Percentiles rank a stretch among this genome's conserved stretches.
phyloP scores from a whole-genome alignment of 208 protist genomes.

The Entamoeba moshkovskii region DNA sequence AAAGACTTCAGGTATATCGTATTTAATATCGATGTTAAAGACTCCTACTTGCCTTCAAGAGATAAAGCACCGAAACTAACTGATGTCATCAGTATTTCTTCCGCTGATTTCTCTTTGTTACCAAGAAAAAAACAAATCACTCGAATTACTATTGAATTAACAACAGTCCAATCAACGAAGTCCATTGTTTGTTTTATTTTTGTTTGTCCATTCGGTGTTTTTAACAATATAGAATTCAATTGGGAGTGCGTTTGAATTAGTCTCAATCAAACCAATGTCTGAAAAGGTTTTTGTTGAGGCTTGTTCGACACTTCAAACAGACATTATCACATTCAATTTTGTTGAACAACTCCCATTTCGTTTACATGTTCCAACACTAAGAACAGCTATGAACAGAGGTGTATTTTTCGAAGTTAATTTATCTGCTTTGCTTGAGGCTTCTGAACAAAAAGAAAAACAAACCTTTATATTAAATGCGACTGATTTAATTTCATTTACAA shows the following conservation, averaged over 20 bases:
- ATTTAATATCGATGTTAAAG: not conserved
- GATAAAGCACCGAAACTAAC: not conserved
- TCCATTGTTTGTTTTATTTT: not conserved
- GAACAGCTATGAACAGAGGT: not conserved
- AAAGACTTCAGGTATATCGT: not conserved
- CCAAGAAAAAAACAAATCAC: not conserved
- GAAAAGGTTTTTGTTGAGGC: not conserved
- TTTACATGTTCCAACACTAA: not conserved
- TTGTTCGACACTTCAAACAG: not conserved
- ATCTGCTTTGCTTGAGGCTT: not conserved
- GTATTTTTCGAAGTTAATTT: not conserved
- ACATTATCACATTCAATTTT: not conserved
- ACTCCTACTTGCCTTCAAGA: not conserved
- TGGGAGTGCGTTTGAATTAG: not conserved
- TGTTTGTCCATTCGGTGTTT: no score
- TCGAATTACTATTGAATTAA: not conserved
- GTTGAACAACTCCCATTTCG: no score
- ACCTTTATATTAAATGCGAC: not conserved
- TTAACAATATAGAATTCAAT: not conserved
- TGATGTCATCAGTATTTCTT: not conserved
- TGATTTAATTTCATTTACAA: not conserved
- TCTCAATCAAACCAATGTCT: not conserved
- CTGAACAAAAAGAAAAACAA: not conserved
- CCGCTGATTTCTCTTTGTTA: not conserved
- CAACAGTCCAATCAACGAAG: not conserved